Evolutionary conservation across 2,329 filamentous ascomycete species (phyloP).

Genomic region (Neoarthrinium moseri): DNA sequence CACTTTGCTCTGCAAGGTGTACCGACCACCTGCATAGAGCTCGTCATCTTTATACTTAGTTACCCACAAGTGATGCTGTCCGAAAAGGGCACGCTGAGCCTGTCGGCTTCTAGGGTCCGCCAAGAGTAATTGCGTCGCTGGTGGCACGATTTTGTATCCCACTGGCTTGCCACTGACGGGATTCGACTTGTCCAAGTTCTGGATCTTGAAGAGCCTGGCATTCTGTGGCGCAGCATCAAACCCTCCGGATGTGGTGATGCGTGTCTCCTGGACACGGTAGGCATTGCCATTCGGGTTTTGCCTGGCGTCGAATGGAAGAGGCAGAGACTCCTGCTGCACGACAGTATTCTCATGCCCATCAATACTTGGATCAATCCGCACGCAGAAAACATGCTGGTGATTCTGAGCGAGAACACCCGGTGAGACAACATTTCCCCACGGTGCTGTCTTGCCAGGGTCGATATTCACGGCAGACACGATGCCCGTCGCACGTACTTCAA

Average conservation of each 20-base stretch:
- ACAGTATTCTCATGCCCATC: slow-evolving; percentile 52
- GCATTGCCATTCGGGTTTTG: slow-evolving; percentile 22
- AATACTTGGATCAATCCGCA: slow-evolving; percentile 64
- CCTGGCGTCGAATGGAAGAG: background rate
- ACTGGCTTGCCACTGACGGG: slow-evolving; percentile 45
- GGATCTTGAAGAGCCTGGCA: slow-evolving; percentile 49
- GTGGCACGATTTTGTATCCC: slow-evolving; percentile 47
- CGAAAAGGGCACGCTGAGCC: slow-evolving; percentile 42
- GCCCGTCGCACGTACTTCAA: slow-evolving; percentile 10
- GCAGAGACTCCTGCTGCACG: slow-evolving; percentile 30
- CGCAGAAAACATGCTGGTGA: slow-evolving; percentile 68
- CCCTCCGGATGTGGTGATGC: slow-evolving; percentile 43
- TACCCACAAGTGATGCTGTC: slow-evolving; percentile 46
- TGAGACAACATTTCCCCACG: slow-evolving; percentile 61
- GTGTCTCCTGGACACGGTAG: slow-evolving; percentile 41
- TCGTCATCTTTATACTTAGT: slow-evolving; percentile 48
- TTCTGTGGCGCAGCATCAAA: slow-evolving; percentile 52
- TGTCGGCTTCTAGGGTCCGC: slow-evolving; percentile 42
- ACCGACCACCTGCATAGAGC: slow-evolving; percentile 49
- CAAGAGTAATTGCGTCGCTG: slow-evolving; percentile 44
- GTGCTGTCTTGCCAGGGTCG: slow-evolving; percentile 47
- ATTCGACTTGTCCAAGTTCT: slow-evolving; percentile 45
- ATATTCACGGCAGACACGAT: slow-evolving; percentile 33
- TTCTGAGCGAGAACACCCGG: slow-evolving; percentile 66
- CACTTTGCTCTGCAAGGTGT: slow-evolving; percentile 46